Conservation (phyloP, 1,139 yeast genomes). For the Lodderomyces margitis region DNA sequence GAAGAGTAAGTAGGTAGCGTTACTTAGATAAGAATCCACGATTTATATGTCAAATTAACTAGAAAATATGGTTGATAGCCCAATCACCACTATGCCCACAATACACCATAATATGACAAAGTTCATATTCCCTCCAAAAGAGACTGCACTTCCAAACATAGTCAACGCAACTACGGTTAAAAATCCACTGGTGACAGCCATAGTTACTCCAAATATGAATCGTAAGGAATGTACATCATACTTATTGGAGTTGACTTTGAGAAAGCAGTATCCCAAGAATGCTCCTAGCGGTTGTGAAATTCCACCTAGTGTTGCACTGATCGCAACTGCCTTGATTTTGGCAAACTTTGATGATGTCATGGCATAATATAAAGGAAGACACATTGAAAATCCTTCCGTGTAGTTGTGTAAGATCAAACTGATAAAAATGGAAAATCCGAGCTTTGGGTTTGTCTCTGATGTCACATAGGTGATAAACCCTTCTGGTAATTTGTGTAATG, state of each 20-base stretch:
- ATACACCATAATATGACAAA: conserved; percentile 53
- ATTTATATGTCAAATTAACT: neutral
- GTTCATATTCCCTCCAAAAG: conserved; percentile 63
- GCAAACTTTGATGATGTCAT: conserved; percentile 28
- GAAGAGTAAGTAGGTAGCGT: neutral
- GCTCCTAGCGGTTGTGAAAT: conserved; percentile 92
- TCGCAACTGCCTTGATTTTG: conserved; percentile 61
- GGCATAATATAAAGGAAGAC: conserved; percentile 82
- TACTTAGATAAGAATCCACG: neutral
- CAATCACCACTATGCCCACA: conserved; percentile 44
- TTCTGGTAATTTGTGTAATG: conserved; percentile 91
- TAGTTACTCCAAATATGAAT: conserved; percentile 58
- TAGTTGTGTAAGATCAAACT: conserved; percentile 87
- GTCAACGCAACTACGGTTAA: conserved; percentile 76
- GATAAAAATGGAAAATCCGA: conserved; percentile 79
- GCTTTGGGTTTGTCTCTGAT: conserved; percentile 64
- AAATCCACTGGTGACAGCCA: conserved; percentile 82
- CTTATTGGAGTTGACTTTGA: conserved; percentile 38
- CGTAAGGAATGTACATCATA: conserved; percentile 34
- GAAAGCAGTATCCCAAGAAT: conserved; percentile 58
- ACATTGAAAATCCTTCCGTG: conserved; percentile 95
- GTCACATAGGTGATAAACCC: conserved; percentile 88
- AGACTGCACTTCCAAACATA: conserved; percentile 78
- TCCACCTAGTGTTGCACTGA: conserved; percentile 74
- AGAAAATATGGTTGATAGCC: conserved; percentile 23